Base-by-base conservation (phyloP, 495 filamentous ascomycete genomes). In the Xylaria acuta region DNA sequence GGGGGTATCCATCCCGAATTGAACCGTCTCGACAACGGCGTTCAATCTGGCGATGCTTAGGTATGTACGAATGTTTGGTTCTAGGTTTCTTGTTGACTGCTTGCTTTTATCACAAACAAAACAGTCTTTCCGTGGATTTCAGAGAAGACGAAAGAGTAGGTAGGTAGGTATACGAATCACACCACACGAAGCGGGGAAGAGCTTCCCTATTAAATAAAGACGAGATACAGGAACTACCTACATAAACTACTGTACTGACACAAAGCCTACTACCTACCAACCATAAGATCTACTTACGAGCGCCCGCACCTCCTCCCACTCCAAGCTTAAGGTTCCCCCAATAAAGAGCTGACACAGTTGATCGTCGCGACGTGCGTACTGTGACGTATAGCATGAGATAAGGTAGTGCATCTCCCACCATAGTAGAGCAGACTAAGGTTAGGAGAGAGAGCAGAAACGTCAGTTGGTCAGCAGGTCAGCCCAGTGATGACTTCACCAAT, bases 401-500 rank as follows among this genome's bases (percentile, higher is more conserved):
- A 0, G 30, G 56, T 34, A 32, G 20, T 38, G n/a, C n/a, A 38
- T 38, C 3, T 38, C 7, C 36, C 36, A 12, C 12, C 32, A 64
- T 38, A 43, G 40, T 34, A 8, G 25, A n/a, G 11, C 16, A 27
- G 25, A 20, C 38, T n/a, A n/a, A n/a, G n/a, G n/a, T n/a, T n/a
- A n/a, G n/a, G 41, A 49, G 40, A 18, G 11, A 1, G 18, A 18
- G 7, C 12, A 67, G 64, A 67, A 22, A 71, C 69, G 71, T 73
- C 71, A 73, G 64, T 60, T 73, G 64, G 71, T 27, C 38, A 67
- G 64, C 58, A 41, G 59, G 18, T 34, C 20, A 45, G 73, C 62
- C 69, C 45, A 65, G 67, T 69, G 73, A 79, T 76, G 75, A 79
- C 77, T 75, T 79, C 76, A 76, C 76, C 77, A 76, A 76, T 76